Evolutionary conservation across 2,329 filamentous ascomycete species (phyloP), one percentile per base, ranked within the genome.

Genomic region (Zasmidium citrigriseum): DNA sequence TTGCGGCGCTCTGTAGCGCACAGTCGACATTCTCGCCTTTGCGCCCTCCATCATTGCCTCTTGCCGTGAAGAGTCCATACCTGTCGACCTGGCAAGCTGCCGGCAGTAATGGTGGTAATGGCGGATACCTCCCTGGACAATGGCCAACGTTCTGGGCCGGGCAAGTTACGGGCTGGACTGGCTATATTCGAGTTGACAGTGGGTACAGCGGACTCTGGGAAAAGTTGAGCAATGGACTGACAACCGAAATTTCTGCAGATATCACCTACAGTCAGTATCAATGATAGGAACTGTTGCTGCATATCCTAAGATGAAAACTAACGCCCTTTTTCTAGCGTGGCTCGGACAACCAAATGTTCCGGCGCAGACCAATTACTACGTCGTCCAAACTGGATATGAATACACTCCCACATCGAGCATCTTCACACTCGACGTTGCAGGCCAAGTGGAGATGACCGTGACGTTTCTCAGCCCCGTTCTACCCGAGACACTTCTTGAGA

Each of bases 321-420:
- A n/a, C n/a, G n/a, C n/a, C n/a, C n/a, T n/a, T n/a, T n/a, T n/a
- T n/a, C n/a, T n/a, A n/a, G n/a, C 61, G 7, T 48, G 46, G 46
- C 16, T 48, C 12, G 34, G 34, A 16, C 12, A 11, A 9, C 34
- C 34, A 11, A n/a, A 10, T 16, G 34, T 41, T 11, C 5, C 34
- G 14, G 34, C 12, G 4, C 34, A 41, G 34, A 69, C 76, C 0
- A 79, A 78, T 3, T 65, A 77, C 7, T 63, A 76, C 4, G 86
- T 83, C 5, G 82, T 83, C 21, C 89, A 92, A 70, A 82, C 79
- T 2, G 77, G 83, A 0, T 86, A 86, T 68, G 80, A 85, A 55
- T 91, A 91, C 70, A 90, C 89, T 1, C 87, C 88, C 0, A 91
- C 89, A 3, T 82, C 80, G 68, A 90, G 87, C 67, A 83, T 83